These are phyloP conservation scores for Dalbergia cultrata DNA, from an alignment of 306 rosid genomes.

Conservation along the genomic window DNA sequence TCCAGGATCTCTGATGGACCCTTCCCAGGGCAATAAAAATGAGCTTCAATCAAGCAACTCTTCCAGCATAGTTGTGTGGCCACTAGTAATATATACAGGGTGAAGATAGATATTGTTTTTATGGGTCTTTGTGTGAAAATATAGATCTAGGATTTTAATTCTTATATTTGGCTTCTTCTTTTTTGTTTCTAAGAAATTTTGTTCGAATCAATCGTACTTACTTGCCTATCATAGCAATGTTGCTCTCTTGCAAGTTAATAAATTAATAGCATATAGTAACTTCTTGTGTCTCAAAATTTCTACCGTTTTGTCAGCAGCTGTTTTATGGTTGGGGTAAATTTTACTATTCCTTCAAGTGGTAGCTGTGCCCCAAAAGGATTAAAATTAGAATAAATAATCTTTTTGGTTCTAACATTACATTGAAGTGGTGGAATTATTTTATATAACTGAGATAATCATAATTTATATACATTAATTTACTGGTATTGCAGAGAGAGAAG, in stretches of 20 bases:
- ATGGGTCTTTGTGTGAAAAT: constrained; percentile 2
- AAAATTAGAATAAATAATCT: no score
- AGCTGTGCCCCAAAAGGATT: no score
- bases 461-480: no score
- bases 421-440: no score
- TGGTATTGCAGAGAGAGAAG: no score
- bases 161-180: not conserved
- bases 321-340: no score
- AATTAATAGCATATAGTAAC: not conserved
- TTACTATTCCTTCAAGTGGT: no score
- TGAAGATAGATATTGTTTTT: constrained; percentile 30
- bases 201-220: not conserved
- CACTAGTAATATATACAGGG: not conserved
- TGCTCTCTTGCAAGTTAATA: constrained; percentile 19
- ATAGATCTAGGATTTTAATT: constrained; percentile 19
- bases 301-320: not conserved
- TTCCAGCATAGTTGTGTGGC: constrained; percentile 13
- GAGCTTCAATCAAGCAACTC: constrained; percentile 38
- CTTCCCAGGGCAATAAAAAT: constrained; percentile 41
- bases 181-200: not conserved
- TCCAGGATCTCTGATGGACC: constrained; percentile 43
- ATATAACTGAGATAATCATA: no score
- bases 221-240: not conserved
- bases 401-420: no score
- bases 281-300: constrained; percentile 1